Conservation (phyloP, 202 grass and related monocot species). For the Zoysia matrella region DNA sequence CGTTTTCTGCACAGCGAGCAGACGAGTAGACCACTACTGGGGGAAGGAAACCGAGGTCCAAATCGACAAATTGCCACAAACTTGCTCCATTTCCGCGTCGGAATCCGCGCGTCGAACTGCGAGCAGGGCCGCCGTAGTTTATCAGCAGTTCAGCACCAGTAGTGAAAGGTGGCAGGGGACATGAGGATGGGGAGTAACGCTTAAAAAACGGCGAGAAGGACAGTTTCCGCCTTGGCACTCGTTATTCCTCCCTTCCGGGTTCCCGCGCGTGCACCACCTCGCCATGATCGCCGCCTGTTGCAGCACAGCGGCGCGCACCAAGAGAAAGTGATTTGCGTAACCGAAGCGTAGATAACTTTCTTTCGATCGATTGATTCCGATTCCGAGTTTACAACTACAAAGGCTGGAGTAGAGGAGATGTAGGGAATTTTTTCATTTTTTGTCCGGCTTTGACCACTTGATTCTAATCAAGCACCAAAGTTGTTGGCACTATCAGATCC, state of each 20-base stretch:
- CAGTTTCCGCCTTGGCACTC: constrained; percentile 19
- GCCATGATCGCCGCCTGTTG: constrained; percentile 50
- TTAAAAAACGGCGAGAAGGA: constrained; percentile 22
- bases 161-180: constrained; percentile 46
- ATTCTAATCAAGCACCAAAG: neutral
- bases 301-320: neutral
- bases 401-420: neutral
- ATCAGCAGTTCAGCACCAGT: constrained; percentile 38
- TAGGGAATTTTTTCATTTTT: neutral
- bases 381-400: neutral
- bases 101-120: constrained; percentile 27
- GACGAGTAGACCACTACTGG: neutral
- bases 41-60: constrained; percentile 22
- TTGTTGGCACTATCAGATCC: neutral
- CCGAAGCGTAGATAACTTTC: neutral
- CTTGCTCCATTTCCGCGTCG: constrained; percentile 34
- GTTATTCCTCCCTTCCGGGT: constrained; percentile 32
- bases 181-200: constrained; percentile 36
- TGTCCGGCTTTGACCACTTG: constrained; percentile 16
- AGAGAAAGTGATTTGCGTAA: neutral
- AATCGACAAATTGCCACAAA: constrained; percentile 48
- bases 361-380: neutral
- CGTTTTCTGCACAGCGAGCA: constrained; percentile 13
- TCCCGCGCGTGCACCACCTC: constrained; percentile 32
- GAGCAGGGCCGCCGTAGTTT: neutral